Evolutionary conservation across 2,329 filamentous ascomycete genomes (phyloP).

Genomic region (Phoma sp.): DNA sequence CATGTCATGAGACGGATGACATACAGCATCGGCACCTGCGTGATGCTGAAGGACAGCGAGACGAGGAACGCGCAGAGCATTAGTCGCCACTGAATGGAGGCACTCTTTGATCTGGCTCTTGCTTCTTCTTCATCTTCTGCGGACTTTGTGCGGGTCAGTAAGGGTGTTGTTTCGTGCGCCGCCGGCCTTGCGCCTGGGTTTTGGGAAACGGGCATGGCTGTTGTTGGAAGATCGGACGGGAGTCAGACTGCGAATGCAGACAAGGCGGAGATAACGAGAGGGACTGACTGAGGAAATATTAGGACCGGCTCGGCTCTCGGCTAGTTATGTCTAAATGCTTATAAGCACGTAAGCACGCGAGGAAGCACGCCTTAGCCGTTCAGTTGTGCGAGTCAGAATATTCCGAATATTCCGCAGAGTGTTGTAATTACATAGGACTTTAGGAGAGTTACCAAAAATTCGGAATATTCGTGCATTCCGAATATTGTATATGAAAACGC

Average conservation of each 20-base stretch:
- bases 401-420: too few species aligned
- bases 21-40: conserved; percentile 63
- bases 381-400: too few species aligned
- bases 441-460: too few species aligned
- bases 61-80: conserved; percentile 67
- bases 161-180: conserved; percentile 24
- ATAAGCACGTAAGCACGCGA: too few species aligned
- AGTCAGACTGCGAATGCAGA: neutral
- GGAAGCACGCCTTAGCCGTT: too few species aligned
- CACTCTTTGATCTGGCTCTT: conserved; percentile 9
- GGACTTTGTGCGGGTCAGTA: conserved; percentile 19
- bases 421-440: too few species aligned
- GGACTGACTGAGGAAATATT: too few species aligned
- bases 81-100: conserved; percentile 52
- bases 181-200: neutral
- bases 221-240: neutral
- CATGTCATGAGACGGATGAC: conserved; percentile 76
- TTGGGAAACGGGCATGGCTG: neutral
- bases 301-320: too few species aligned
- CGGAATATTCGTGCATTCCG: too few species aligned
- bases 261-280: too few species aligned
- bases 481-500: too few species aligned
- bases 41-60: conserved; percentile 59
- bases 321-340: too few species aligned
- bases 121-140: conserved; percentile 18